Evolutionary conservation across 2,329 filamentous ascomycete species (phyloP).

Genomic region (Epichloe brachyelytri): DNA sequence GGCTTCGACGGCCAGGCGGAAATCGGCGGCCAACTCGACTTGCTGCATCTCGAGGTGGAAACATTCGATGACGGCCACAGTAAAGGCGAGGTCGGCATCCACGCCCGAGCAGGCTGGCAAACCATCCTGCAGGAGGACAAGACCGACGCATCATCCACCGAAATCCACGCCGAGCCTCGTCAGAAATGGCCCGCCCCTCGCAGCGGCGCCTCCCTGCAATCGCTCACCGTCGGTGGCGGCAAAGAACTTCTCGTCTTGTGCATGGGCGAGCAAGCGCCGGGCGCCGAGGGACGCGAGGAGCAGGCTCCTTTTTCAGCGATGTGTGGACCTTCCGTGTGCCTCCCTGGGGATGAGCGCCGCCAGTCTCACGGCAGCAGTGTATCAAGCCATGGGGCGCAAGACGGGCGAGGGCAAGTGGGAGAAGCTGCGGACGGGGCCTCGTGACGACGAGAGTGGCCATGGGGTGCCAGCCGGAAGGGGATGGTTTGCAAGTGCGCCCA

Average conservation of each 20-base stretch:
- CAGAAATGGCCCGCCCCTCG: slow-evolving; percentile 39
- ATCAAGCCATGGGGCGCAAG: slow-evolving; percentile 37
- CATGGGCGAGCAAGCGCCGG: slow-evolving; percentile 43
- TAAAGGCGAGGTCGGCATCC: slow-evolving; percentile 36
- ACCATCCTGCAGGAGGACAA: slow-evolving; percentile 31
- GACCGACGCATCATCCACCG: slow-evolving; percentile 19
- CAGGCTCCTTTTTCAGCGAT: slow-evolving; percentile 44
- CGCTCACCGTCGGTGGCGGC: slow-evolving; percentile 44
- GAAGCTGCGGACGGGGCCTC: slow-evolving; percentile 31
- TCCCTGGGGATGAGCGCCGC: slow-evolving; percentile 38
- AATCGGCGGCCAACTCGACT: slow-evolving; percentile 59
- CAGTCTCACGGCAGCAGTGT: slow-evolving; percentile 42
- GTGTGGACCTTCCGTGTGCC: slow-evolving; percentile 53
- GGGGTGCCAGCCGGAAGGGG: slow-evolving; percentile 40
- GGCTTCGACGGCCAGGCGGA: slow-evolving; percentile 62
- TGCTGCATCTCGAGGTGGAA: slow-evolving; percentile 45
- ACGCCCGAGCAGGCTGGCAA: slow-evolving; percentile 41
- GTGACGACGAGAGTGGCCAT: slow-evolving; percentile 38
- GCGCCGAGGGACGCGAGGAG: slow-evolving; percentile 33
- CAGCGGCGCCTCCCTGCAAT: slow-evolving; percentile 40
- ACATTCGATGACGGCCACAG: slow-evolving; percentile 37
- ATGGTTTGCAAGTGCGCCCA: slow-evolving; percentile 42
- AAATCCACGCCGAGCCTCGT: slow-evolving; percentile 20
- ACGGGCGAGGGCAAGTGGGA: slow-evolving; percentile 48
- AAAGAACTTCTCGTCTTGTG: slow-evolving; percentile 49